phyloP scores from a whole-genome alignment of 352 stramenopile species.

The Phytophthora citricola region DNA sequence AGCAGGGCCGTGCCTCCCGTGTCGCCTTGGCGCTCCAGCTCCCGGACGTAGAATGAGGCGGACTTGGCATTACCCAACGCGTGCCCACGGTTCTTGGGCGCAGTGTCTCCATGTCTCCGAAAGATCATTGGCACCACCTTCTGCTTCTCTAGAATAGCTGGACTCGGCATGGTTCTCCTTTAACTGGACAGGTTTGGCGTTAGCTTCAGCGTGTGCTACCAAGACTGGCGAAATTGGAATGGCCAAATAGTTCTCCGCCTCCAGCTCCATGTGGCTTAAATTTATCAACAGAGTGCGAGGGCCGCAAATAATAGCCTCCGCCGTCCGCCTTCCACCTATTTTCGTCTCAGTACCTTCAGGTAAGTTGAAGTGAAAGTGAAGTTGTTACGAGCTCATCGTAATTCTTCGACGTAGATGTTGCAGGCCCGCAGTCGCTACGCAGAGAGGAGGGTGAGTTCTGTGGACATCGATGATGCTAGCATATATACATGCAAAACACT shows the following conservation, averaged over 20 bases:
- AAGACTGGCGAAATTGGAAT: not conserved
- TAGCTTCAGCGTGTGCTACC: too few species aligned
- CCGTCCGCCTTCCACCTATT: constrained; percentile 3
- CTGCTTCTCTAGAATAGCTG: constrained; percentile 71
- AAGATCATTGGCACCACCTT: constrained; percentile 86
- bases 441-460: too few species aligned
- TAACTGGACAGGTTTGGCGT: not conserved
- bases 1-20: constrained; percentile 55
- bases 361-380: too few species aligned
- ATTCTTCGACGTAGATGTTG: too few species aligned
- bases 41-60: constrained; percentile 72
- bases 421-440: too few species aligned
- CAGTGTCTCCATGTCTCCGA: constrained; percentile 76
- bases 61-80: constrained; percentile 68
- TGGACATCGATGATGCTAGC: too few species aligned
- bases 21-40: constrained; percentile 67
- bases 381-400: too few species aligned
- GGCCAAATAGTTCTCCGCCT: not conserved
- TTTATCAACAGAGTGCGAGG: not conserved
- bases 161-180: constrained; percentile 53
- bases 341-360: not conserved
- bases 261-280: constrained; percentile 2
- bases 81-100: constrained; percentile 70
- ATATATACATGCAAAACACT: too few species aligned
- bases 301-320: constrained; percentile 12